Base-by-base conservation (phyloP, 2,329 filamentous ascomycete species). In the Penicillium sp. region DNA sequence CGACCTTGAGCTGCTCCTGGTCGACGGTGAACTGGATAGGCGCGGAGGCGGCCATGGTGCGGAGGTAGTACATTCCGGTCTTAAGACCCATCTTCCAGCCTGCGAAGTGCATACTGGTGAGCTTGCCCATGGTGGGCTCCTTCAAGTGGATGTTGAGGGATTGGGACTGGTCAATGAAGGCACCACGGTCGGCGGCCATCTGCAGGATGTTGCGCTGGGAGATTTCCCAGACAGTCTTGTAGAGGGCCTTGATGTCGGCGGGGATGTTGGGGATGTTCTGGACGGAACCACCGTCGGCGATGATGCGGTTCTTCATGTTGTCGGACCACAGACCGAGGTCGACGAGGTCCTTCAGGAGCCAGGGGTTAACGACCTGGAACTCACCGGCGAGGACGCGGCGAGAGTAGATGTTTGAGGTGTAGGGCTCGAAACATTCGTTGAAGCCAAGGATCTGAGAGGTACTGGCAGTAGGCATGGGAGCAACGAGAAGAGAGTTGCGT, bases 231-330 rank as follows among this genome's bases (percentile, higher is more conserved):
- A 99, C 94, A 3, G 94, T 99, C 87, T 99, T 99, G 85, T 99
- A 99, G 6, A 99, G 84, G 38, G 88, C 87, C 82, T 99, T 99
- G 82, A 96, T 89, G 66, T 99, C 94, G 31, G 89, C 85, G 13
- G 94, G 93, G 59, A 99, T 97, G 78, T 95, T 97, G 71, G 93
- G 90, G 60, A 99, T 93, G 76, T 94, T 93, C 77, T 97, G 94
- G 52, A 99, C 89, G 18, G 93, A 97, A 63, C 94, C 94, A 64
- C 90, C 90, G 59, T 97, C 93, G 54, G 94, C 89, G 69, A 99
- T 99, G 82, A 99, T 99, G 67, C 94, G 92, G 83, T 99, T 99
- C 88, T 99, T 99, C 94, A 99, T 99, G 80, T 92, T 91, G 78
- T 99, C 93, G 45, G 93, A 97, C 94, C 94, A 99, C 42, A 99